A percentile compares a stretch with the other conserved stretches of the same genome.
Conservation (phyloP, 805 yeast species). For the Monosporozyma yasuniensis region DNA sequence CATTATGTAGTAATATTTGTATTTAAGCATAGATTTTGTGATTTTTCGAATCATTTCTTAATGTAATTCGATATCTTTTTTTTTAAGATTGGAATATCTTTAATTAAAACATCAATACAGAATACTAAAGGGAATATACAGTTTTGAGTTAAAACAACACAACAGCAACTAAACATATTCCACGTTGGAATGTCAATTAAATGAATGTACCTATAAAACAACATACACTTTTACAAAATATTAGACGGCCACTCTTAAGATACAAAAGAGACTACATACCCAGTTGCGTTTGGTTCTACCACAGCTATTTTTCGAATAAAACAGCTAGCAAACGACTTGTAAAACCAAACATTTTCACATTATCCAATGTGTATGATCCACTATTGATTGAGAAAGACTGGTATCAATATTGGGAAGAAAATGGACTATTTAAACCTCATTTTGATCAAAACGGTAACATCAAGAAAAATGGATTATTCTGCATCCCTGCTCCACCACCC, state of each 20-base stretch:
- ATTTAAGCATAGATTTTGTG: background rate
- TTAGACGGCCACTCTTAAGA: background rate
- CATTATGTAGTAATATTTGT: background rate
- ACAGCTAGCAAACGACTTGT: background rate
- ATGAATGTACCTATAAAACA: background rate
- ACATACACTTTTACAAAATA: background rate
- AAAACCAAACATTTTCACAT: background rate
- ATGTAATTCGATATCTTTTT: background rate
- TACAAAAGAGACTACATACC: background rate
- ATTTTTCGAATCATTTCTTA: background rate
- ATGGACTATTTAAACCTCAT: slow-evolving; percentile 81
- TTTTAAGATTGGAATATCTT: background rate
- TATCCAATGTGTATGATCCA: slow-evolving; percentile 62
- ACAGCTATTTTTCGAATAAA: background rate
- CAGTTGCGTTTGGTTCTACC: background rate
- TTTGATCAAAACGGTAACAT: slow-evolving; percentile 58
- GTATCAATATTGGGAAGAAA: slow-evolving; percentile 92
- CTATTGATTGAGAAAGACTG: slow-evolving; percentile 85
- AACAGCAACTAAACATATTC: background rate
- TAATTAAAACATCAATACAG: background rate
- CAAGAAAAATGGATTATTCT: slow-evolving; percentile 73
- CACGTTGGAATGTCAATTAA: background rate
- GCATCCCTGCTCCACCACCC: slow-evolving; percentile 96
- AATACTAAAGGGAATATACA: background rate
- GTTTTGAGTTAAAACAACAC: background rate